phyloP scores from a whole-genome alignment of 1,139 yeast species.

The Zygoascus meyerae region DNA sequence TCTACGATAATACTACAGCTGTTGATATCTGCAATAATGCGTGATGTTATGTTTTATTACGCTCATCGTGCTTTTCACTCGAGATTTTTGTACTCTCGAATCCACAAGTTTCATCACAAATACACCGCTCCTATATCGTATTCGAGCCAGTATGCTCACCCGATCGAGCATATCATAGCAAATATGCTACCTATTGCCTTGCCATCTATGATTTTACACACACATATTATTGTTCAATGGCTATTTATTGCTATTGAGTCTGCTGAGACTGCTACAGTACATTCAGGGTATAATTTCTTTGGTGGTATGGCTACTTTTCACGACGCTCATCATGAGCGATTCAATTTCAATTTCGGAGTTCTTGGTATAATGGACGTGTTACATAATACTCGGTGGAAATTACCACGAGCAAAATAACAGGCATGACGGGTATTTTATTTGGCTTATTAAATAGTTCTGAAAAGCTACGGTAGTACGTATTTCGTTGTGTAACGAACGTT shows the following conservation, averaged over 20 bases:
- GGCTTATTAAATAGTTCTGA: too few relatives aligned
- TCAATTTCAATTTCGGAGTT: constrained; percentile 21
- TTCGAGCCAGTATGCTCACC: constrained; percentile 23
- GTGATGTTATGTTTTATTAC: constrained; percentile 22
- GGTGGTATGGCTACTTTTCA: constrained; percentile 19
- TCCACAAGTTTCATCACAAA: constrained; percentile 23
- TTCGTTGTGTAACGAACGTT: too few relatives aligned
- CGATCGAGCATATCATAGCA: constrained; percentile 21
- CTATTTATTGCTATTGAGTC: constrained; percentile 18
- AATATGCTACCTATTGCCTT: constrained; percentile 20
- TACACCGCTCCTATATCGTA: constrained; percentile 25
- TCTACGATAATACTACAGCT: constrained; percentile 15
- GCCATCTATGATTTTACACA: constrained; percentile 17
- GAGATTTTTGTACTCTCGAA: constrained; percentile 16
- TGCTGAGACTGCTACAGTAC: constrained; percentile 23
- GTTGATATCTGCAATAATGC: constrained; percentile 12
- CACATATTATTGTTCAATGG: constrained; percentile 19
- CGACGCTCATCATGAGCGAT: constrained; percentile 25
- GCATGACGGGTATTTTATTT: too few relatives aligned
- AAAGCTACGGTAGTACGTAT: too few relatives aligned
- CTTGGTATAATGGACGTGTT: constrained; percentile 21
- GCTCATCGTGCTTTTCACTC: constrained; percentile 21
- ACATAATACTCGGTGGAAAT: constrained; percentile 15
- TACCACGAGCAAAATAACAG: too few relatives aligned
- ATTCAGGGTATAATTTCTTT: constrained; percentile 24